Evolutionary conservation across 495 filamentous ascomycete genomes (phyloP).

Genomic region (Apiosordaria backusii): DNA sequence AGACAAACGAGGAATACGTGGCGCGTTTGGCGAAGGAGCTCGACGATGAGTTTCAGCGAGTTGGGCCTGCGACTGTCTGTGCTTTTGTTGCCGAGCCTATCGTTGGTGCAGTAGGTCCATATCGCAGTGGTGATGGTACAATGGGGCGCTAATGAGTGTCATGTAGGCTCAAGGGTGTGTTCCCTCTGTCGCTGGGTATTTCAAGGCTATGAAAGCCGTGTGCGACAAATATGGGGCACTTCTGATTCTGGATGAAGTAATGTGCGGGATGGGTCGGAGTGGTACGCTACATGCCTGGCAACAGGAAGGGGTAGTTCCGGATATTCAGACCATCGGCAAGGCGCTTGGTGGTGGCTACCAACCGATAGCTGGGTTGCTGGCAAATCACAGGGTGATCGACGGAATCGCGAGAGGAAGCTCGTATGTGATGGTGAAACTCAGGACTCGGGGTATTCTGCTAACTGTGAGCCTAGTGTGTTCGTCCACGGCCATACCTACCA

Average conservation of each 20-base stretch:
- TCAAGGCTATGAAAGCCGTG: constrained; percentile 61
- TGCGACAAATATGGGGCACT: constrained; percentile 72
- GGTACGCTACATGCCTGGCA: constrained; percentile 69
- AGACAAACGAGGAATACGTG: constrained; percentile 45
- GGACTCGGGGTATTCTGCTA: not conserved
- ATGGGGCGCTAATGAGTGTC: not conserved
- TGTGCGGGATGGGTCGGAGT: constrained; percentile 72
- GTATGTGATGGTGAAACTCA: constrained; percentile 26
- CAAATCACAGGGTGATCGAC: constrained; percentile 51
- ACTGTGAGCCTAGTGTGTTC: constrained; percentile 37
- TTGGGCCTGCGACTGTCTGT: constrained; percentile 68
- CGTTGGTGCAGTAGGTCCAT: constrained; percentile 46
- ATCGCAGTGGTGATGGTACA: not conserved
- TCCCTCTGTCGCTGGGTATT: constrained; percentile 64
- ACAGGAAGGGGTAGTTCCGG: constrained; percentile 52
- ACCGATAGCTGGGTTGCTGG: constrained; percentile 59
- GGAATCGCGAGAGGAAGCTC: constrained; percentile 56
- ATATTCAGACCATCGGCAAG: constrained; percentile 65
- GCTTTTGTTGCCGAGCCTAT: constrained; percentile 75
- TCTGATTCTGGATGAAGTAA: constrained; percentile 73
- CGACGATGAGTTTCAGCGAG: constrained; percentile 67
- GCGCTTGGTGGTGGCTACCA: constrained; percentile 64
- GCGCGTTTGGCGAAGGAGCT: constrained; percentile 59
- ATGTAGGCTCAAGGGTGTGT: constrained; percentile 59
- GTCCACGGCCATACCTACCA: constrained; percentile 62